Evolutionary conservation across 2,329 filamentous ascomycete genomes (phyloP), one percentile per base, ranked within the genome.

Genomic region (Orbilia oligospora): DNA sequence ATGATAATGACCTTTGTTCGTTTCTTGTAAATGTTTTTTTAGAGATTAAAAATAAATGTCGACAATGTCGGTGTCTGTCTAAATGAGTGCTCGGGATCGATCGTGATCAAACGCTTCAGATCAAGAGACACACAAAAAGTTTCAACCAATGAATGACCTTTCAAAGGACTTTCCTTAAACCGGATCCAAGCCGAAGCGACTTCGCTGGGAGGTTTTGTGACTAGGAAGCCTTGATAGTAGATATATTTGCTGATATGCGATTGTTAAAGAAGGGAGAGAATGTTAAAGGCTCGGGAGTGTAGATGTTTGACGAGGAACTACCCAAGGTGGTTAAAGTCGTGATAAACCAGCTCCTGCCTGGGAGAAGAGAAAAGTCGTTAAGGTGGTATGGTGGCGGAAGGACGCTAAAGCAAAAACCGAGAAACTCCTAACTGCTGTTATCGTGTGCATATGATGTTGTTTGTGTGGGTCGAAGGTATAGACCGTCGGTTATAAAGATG

Each of bases 391-490:
- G 76, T 78, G 76, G 78, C 70, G 67, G 76, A 65, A 58, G 30
- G 53, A 78, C 75, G 75, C 75, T 78, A 78, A 78, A 78, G 75
- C 75, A 78, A 78, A 78, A 78, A 78, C 68, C 75, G 75, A 72
- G 75, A 78, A 78, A 78, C 75, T 78, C 75, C 75, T 78, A 22
- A 63, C 75, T 78, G 63, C 64, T 78, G 75, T 72, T 72, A 78
- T 78, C 75, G 75, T 78, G 73, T 77, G 80, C 79, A 75, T 81
- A 82, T 80, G 80, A 82, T 83, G 81, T 58, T 58, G 55, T 44
- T 61, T 80, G 83, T 82, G 81, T 79, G 82, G 75, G 68, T 81
- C 82, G 84, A 83, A 82, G 84, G 83, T 83, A 82, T 83, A 84
- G 83, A 84, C 80, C 78, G 79, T 79, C 80, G 80, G 68, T 65